Conservation (phyloP, 306 rosid genomes). For the Pyrus pyrifolia region DNA sequence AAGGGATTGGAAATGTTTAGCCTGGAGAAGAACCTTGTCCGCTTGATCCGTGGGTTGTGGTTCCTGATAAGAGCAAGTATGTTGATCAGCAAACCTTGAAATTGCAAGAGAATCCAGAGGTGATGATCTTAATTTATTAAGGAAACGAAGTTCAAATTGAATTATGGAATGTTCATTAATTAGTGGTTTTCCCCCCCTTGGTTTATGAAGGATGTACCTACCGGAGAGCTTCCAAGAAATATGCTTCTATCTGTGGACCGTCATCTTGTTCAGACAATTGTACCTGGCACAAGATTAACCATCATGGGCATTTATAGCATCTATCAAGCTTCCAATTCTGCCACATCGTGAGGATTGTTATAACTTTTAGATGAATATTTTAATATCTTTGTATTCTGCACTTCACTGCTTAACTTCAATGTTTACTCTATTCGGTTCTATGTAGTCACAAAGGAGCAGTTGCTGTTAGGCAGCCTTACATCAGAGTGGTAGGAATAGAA, state of each 20-base stretch:
- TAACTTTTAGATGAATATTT: not conserved
- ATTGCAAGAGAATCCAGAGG: constrained; percentile 97
- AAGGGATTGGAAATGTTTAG: constrained; percentile 27
- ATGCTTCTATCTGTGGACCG: constrained; percentile 94
- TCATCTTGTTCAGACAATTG: constrained; percentile 88
- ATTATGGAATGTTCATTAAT: not conserved
- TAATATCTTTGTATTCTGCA: constrained; percentile 2
- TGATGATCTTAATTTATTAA: constrained; percentile 12
- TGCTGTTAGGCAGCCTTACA: constrained; percentile 93
- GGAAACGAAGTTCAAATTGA: not conserved
- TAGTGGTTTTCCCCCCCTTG: constrained; percentile 7
- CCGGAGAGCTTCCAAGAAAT: constrained; percentile 98
- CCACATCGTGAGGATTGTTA: constrained; percentile 50
- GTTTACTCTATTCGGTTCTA: constrained; percentile 8
- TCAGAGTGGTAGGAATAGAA: constrained; percentile 92
- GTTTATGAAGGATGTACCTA: constrained; percentile 82
- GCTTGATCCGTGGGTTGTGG: constrained; percentile 91
- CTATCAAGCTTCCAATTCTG: constrained; percentile 80
- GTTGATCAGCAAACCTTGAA: constrained; percentile 97
- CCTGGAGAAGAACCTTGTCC: constrained; percentile 98
- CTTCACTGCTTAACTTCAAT: not conserved
- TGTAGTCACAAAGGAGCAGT: constrained; percentile 92
- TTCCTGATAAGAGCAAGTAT: constrained; percentile 87
- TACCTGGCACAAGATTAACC: constrained; percentile 94
- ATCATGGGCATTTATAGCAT: constrained; percentile 90